Evolutionary conservation across 768 basidiomycete genomes (phyloP).

Genomic region (Basidioascus undulatus): DNA sequence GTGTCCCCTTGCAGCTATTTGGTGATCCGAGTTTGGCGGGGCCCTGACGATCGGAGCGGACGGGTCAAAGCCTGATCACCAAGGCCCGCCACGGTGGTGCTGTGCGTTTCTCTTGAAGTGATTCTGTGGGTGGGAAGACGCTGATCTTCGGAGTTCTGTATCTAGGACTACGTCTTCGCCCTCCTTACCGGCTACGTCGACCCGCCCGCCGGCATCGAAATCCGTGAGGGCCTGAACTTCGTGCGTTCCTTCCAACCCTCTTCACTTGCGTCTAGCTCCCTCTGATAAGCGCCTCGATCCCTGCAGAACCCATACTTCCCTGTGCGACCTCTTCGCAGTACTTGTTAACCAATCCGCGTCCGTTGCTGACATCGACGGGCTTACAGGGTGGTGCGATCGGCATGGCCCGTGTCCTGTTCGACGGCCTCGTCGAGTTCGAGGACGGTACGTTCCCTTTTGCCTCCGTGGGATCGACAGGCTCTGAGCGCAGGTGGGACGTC

Average conservation of each 20-base stretch:
- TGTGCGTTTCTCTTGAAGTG: conserved; percentile 15
- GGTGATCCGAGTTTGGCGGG: too few relatives aligned
- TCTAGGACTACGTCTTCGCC: conserved; percentile 84
- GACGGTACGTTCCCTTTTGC: conserved; percentile 35
- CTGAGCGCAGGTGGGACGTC: too few relatives aligned
- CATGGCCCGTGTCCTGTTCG: conserved; percentile 94
- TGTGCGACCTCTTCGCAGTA: too few relatives aligned
- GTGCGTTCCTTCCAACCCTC: not conserved
- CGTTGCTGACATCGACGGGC: too few relatives aligned
- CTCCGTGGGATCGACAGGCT: too few relatives aligned
- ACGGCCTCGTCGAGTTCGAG: conserved; percentile 86
- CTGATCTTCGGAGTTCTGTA: not conserved
- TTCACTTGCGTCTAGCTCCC: too few relatives aligned
- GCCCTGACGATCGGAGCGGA: too few relatives aligned
- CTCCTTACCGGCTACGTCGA: conserved; percentile 93
- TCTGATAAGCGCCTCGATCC: not conserved
- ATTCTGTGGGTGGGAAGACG: too few relatives aligned
- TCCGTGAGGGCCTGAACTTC: conserved; percentile 97
- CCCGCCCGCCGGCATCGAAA: conserved; percentile 62
- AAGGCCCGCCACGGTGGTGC: conserved; percentile 95
- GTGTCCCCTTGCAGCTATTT: too few relatives aligned
- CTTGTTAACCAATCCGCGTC: too few relatives aligned
- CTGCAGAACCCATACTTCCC: conserved; percentile 18
- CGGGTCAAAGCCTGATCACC: conserved; percentile 76
- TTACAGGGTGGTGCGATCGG: too few relatives aligned